Conservation (phyloP, 495 filamentous ascomycete genomes). For the Penicillium silybi region DNA sequence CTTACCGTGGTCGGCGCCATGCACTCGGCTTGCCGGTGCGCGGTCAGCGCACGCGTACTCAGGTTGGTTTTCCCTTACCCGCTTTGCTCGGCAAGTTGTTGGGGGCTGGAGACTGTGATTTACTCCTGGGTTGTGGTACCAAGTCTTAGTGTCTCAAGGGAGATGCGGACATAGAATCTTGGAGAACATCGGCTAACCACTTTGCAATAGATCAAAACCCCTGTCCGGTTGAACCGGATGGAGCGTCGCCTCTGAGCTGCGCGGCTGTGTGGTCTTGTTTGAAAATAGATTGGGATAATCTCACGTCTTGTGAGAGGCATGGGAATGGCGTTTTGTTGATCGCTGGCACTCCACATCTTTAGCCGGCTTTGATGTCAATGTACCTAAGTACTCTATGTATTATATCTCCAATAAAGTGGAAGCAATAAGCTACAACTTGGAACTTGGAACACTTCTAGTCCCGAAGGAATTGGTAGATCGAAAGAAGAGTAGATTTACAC, state of each 20-base stretch:
- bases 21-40: conserved; percentile 83
- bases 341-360: conserved; percentile 20
- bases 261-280: conserved; percentile 7
- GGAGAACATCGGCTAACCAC: conserved; percentile 4
- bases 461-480: not conserved
- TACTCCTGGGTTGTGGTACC: not conserved
- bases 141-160: not conserved
- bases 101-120: not conserved
- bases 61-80: conserved; percentile 45
- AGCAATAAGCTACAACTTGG: not conserved
- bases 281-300: conserved; percentile 14
- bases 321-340: conserved; percentile 40
- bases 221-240: conserved; percentile 74
- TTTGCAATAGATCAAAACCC: conserved; percentile 60
- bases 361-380: conserved; percentile 19
- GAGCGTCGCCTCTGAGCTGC: conserved; percentile 55
- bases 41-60: conserved; percentile 81
- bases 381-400: conserved; percentile 27
- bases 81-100: conserved; percentile 3
- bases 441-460: not conserved
- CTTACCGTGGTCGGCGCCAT: conserved; percentile 85
- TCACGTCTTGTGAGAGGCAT: conserved; percentile 32
- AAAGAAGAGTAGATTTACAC: conserved; percentile 4
- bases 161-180: not conserved
- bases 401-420: conserved; percentile 17